These are phyloP conservation scores for Moesziomyces globuligerus DNA, from an alignment of 1,284 basidiomycete species.

Conservation along the genomic window DNA sequence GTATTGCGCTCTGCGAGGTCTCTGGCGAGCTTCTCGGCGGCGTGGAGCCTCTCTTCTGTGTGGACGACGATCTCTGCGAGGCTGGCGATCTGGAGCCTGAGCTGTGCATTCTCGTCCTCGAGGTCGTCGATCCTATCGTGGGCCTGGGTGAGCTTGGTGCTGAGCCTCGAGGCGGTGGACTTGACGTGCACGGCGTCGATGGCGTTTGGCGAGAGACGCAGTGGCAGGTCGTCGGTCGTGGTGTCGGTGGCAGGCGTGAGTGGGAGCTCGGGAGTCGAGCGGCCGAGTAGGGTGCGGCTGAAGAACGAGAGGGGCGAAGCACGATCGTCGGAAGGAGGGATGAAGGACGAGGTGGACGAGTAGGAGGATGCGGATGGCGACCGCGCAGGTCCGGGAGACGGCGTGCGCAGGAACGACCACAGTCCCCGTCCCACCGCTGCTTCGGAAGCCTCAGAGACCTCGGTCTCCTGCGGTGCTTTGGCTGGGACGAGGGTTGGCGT, in stretches of 20 bases:
- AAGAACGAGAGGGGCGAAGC: conserved; percentile 12
- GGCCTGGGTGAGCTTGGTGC: conserved; percentile 6
- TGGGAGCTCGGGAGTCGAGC: conserved; percentile 4
- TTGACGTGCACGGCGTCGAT: too few relatives aligned
- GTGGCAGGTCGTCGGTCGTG: conserved; percentile 1
- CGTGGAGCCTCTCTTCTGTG: conserved; percentile 24
- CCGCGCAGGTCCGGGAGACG: conserved; percentile 1
- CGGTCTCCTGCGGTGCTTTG: background rate
- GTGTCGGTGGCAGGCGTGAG: conserved; percentile 2
- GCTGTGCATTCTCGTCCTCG: conserved; percentile 42
- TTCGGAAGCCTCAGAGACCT: background rate
- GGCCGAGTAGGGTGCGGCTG: conserved; percentile 10
- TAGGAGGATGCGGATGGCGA: conserved; percentile 13
- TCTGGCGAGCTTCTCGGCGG: too few relatives aligned
- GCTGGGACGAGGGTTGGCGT: background rate
- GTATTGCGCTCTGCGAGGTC: too few relatives aligned
- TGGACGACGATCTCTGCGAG: conserved; percentile 37
- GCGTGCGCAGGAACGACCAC: conserved; percentile 14
- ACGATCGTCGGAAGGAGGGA: background rate
- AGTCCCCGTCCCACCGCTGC: conserved; percentile 3
- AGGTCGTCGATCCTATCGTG: conserved; percentile 43
- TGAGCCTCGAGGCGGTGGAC: too few relatives aligned
- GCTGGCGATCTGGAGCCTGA: conserved; percentile 29
- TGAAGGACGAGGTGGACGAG: conserved; percentile 6
- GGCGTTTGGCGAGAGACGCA: conserved; percentile 19